These are phyloP conservation scores for Deuterostichococcus epilithicus DNA, from an alignment of 139 green algal genomes.

Conservation along the genomic window DNA sequence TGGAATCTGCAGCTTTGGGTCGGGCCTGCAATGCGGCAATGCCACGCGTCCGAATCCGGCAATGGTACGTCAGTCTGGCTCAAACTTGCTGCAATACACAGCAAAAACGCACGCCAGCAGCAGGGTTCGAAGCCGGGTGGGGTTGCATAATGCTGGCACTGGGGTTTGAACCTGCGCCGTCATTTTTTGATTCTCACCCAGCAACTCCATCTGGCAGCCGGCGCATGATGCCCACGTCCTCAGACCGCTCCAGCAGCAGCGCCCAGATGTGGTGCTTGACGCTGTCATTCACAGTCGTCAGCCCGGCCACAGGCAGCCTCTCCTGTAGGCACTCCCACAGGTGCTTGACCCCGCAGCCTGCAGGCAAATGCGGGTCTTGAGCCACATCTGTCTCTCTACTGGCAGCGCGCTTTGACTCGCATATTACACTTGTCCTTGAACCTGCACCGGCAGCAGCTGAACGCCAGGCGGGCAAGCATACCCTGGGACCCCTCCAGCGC, in stretches of 20 bases:
- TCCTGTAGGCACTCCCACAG: not conserved
- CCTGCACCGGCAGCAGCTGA: no score
- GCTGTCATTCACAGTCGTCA: not conserved
- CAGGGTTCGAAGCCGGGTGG: no score
- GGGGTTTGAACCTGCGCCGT: not conserved
- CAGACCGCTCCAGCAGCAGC: not conserved
- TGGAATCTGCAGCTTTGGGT: no score
- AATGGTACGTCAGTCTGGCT: not conserved
- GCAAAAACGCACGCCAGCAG: no score
- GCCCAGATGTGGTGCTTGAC: not conserved
- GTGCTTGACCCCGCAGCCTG: not conserved
- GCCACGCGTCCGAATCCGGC: no score
- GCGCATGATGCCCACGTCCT: not conserved
- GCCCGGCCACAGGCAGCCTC: not conserved
- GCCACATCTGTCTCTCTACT: no score
- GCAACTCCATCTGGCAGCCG: not conserved
- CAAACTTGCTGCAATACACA: no score
- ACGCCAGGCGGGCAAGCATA: no score
- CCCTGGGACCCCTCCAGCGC: not conserved
- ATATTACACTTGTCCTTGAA: no score
- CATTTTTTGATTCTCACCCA: not conserved
- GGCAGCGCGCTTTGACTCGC: no score
- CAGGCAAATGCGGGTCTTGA: no score
- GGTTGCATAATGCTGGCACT: not conserved
- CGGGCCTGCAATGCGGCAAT: no score